Base-by-base conservation (phyloP, 345 rosid genomes). In the Hirschfeldia incana region DNA sequence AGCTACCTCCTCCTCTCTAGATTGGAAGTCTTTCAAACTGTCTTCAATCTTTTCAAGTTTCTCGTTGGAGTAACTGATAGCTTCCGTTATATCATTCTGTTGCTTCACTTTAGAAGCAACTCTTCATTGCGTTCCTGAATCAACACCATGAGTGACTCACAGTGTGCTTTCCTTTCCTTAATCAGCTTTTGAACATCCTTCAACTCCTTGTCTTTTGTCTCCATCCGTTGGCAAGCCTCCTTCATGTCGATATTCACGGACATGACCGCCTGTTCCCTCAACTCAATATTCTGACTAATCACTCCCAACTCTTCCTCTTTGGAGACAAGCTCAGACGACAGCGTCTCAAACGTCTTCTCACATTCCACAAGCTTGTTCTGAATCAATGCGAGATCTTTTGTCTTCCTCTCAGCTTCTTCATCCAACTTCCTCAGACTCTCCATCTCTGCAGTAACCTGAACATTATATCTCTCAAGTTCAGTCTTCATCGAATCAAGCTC, bases 1-100 rank as follows among this genome's bases (percentile, higher is more conserved):
- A 76, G 5, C 75, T 39, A 62, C 28, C 7, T 66, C 51, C 49
- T 68, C 55, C 74, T 81, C 83, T 78, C 69, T 82, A 68, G 32
- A n/a, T n/a, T 81, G 60, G 4, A 78, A 60, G 30, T 80, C 71
- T 61, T 82, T 68, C 13, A 67, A 13, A 49, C 44, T 26, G 33
- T 63, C 80, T 66, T 67, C 49, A 58, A 62, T 61, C 55, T 67
- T 60, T 60, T 60, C 27, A 67, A 76, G 83, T 39, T 70, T 3
- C 30, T 29, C 30, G 30, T 29, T 29, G 65, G 28, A 44, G 7
- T 70, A 75, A 7, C 59, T 64, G 53, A 78, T 74, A 64, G 27
- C 57, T 78, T 80, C 70, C 2, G 39, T 51, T 1, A 69, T 39
- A 62, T 80, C 83, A 36, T 37, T 8, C 0, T 69, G 72, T 69